Percentiles rank a stretch among this genome's conserved stretches.
These are phyloP conservation scores for Solanum chilense DNA, from an alignment of 257 asterid genomes.

Conservation along the genomic window DNA sequence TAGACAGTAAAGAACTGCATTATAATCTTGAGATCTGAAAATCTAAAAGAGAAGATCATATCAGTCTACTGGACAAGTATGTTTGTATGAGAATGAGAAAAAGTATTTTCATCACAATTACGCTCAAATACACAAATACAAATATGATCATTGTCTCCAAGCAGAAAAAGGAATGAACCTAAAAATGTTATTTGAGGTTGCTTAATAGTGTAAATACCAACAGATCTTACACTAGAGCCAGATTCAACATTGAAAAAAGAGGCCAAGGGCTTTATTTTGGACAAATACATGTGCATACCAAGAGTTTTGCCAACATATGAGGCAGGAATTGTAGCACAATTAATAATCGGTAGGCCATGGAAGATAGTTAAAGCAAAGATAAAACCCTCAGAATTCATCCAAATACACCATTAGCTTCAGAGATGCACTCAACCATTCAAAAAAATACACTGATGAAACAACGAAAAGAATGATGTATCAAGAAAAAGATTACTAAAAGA, in stretches of 20 bases:
- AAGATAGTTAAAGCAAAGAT: not conserved
- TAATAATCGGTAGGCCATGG: not conserved
- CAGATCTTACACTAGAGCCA: not conserved
- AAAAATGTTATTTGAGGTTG: not conserved
- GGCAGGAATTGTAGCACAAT: not conserved
- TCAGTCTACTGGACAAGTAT: not conserved
- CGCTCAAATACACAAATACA: not conserved
- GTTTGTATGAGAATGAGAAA: not conserved
- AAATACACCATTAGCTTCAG: not conserved
- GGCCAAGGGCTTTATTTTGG: not conserved
- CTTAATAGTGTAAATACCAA: not conserved
- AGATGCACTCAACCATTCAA: not conserved
- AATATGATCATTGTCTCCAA: not conserved
- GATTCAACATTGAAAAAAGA: not conserved
- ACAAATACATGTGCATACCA: not conserved
- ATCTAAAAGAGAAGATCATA: conserved; percentile 25
- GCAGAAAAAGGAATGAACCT: not conserved
- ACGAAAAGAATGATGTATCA: not conserved
- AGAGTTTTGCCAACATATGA: not conserved
- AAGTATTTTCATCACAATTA: not conserved
- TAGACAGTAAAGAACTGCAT: conserved; percentile 80
- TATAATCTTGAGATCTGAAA: conserved; percentile 96
- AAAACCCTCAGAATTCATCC: not conserved
- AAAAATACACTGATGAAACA: not conserved
- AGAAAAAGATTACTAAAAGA: not conserved